Evolutionary conservation across 345 rosid genomes (phyloP).

Genomic region (Aquilaria yunnanensis): DNA sequence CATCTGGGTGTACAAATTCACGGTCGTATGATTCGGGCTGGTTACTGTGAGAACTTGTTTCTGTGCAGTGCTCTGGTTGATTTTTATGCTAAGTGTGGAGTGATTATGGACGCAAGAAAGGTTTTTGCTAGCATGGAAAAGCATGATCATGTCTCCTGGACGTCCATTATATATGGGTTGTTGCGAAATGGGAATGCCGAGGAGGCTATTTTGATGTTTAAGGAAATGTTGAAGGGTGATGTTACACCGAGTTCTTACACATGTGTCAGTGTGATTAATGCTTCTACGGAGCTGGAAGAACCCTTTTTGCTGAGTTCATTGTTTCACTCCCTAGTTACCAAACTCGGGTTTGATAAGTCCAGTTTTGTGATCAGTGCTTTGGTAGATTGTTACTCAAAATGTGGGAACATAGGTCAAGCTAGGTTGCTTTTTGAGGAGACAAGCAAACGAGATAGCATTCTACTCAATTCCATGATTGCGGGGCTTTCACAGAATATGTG

Average conservation of each 20-base stretch:
- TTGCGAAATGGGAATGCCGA: constrained; percentile 15
- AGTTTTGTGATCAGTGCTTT: constrained; percentile 10
- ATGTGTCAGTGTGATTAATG: constrained; percentile 5
- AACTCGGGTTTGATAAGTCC: constrained; percentile 3
- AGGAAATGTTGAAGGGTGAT: constrained; percentile 11
- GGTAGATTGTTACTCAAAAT: constrained; percentile 13
- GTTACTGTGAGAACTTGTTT: constrained; percentile 19
- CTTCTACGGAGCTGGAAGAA: not conserved
- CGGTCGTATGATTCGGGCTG: not conserved
- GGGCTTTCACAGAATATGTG: constrained; percentile 11
- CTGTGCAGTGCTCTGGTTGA: constrained; percentile 18
- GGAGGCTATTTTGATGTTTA: constrained; percentile 18
- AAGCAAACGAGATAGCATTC: constrained; percentile 2
- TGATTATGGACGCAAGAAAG: constrained; percentile 8
- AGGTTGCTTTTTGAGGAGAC: constrained; percentile 9
- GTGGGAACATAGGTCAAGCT: constrained; percentile 9
- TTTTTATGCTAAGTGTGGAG: constrained; percentile 22
- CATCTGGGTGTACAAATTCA: constrained; percentile 15
- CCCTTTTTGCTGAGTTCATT: constrained; percentile 1
- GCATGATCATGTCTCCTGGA: constrained; percentile 26
- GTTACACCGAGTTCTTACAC: constrained; percentile 11
- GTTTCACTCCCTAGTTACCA: constrained; percentile 7
- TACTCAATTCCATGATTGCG: constrained; percentile 16
- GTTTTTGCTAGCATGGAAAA: constrained; percentile 16
- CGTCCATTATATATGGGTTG: constrained; percentile 20